Base-by-base conservation (phyloP, 257 asterid species). In the Coffea eugenioides region DNA sequence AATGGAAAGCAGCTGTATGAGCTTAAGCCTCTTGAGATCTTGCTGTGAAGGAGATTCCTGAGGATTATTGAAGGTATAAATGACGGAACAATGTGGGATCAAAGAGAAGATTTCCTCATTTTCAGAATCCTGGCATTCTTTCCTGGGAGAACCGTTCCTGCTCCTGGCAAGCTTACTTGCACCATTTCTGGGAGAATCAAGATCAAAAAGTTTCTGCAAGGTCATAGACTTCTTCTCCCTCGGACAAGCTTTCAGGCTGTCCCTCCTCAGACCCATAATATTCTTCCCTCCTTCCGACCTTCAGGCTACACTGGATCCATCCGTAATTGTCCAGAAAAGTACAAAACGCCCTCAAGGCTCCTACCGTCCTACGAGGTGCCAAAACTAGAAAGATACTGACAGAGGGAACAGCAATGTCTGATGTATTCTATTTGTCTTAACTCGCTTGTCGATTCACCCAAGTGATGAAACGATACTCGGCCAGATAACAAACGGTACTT, bases 31-130 rank as follows among this genome's bases (percentile, higher is more conserved):
- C 87, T 92, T 92, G 81, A 87, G 82, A 73, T 87, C 90, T 39
- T 90, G 94, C 52, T 79, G 92, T 0, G 88, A 83, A 59, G 93
- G 91, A 43, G 90, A 89, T 80, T 92, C 96, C 0, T 70, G 72
- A n/a, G 97, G 92, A 84, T 93, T 91, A 16, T 86, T 83, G 89
- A 88, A 89, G 41, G 93, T 81, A 69, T 83, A 84, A 7, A 86
- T 73, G 79, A 82, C 82, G 56, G 93, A 87, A 82, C 97, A 93
- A 82, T 86, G 85, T 1, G 91, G 79, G 46, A 91, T 77, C 10
- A 94, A 76, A 46, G 90, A 82, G 5, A 88, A 83, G 46, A 88
- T 83, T 74, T 88, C 89, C 18, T 87, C 87, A 69, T 46, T 59
- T n/a, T 83, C 89, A 6, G 89, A 79, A 68, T 61, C 84, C 34